Evolutionary conservation across 106 monocot species (phyloP), one percentile per base, ranked within the genome.

Genomic region (Allium cepa): DNA sequence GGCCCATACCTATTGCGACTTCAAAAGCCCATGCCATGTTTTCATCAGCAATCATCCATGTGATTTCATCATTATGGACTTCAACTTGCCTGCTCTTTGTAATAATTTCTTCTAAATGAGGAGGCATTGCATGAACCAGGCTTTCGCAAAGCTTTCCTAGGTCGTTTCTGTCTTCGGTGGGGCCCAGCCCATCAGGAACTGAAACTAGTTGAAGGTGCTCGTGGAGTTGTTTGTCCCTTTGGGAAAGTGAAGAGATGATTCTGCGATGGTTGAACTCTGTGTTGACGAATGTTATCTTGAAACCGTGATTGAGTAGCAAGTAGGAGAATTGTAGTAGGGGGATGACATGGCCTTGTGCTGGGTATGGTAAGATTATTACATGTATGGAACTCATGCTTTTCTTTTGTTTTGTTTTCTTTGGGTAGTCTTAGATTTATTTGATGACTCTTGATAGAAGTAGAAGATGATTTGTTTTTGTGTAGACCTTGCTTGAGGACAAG

Each of bases 331-430:
- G 71, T 56, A 86, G 18, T 11, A 76, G 65, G 26, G 82, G 70
- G 63, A 79, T 76, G 16, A 82, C 74, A 64, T 82, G 82, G 81
- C 85, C 78, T 49, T 79, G 75, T 8, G 69, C 60, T 49, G 82
- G 82, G 47, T 49, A 82, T 4, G 82, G 82, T 10, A 86, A 11
- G 27, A 86, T 10, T 7, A 86, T 47, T 2, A 62, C 82, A 48
- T 86, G 85, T 47, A 36, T 36, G 5, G 4, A 5, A 36, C 36
- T 36, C 36, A 36, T 36, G 36, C 36, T 36, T 36, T 36, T 36
- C 36, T 36, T 36, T 36, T 4, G 1, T 36, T 5, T 36, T 36
- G 1, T 36, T 36, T 36, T 4, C 36, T 36, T 5, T 36, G 36
- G 36, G 4, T 36, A 36, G 36, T 36, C 36, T 0, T 36, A 4